These are phyloP conservation scores for Eimeria acervulina DNA, from an alignment of 169 alveolate genomes.

Conservation along the genomic window DNA sequence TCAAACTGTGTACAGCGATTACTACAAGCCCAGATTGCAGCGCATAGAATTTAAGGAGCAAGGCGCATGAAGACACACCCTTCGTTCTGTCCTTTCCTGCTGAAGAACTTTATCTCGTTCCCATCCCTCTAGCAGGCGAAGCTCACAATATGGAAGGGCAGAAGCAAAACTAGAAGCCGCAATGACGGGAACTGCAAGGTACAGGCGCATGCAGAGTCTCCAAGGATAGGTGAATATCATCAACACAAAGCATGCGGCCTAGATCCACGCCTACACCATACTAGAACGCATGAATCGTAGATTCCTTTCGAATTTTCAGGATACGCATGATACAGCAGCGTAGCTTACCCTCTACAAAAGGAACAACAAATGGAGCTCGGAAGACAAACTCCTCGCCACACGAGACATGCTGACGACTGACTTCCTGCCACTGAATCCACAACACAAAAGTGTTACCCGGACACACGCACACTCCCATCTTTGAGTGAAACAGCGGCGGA, in stretches of 20 bases:
- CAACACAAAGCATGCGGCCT: background rate
- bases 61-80: slow-evolving; percentile 5
- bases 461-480: background rate
- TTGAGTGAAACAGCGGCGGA: background rate
- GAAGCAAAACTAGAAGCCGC: slow-evolving; percentile 61
- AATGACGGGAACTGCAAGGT: slow-evolving; percentile 59
- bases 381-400: slow-evolving; percentile 67
- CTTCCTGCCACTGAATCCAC: slow-evolving; percentile 60
- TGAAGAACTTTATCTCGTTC: slow-evolving; percentile 1
- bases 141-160: slow-evolving; percentile 63
- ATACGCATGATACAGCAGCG: background rate
- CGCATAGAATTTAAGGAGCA: background rate
- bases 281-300: background rate
- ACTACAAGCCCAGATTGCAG: background rate
- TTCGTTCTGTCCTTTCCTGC: slow-evolving; percentile 39
- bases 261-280: background rate
- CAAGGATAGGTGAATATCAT: background rate
- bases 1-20: background rate
- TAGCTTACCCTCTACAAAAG: slow-evolving; percentile 26
- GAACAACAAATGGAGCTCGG: slow-evolving; percentile 35
- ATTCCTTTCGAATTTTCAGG: background rate
- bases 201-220: background rate
- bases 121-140: slow-evolving; percentile 64
- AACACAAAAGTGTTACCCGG: background rate
- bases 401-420: slow-evolving; percentile 57